Conservation (phyloP, 371 early-diverging fungal genomes). For the Fennellomyces sp. region DNA sequence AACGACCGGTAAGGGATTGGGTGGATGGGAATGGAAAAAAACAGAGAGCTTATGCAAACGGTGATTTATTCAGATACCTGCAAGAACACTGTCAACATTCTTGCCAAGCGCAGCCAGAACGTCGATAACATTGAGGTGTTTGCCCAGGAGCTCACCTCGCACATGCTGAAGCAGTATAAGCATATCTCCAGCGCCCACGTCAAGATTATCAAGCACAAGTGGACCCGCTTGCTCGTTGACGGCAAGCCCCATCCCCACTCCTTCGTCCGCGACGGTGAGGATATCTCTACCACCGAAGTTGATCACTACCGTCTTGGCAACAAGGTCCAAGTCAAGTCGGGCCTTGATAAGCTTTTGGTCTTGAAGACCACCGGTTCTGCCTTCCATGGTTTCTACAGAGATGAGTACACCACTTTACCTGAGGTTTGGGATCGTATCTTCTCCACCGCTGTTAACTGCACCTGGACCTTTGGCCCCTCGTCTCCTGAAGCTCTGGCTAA, state of each 20-base stretch:
- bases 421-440: slow-evolving; percentile 83
- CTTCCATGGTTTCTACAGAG: slow-evolving; percentile 77
- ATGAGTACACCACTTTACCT: slow-evolving; percentile 77
- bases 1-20: slow-evolving; percentile 39
- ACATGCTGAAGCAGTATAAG: slow-evolving; percentile 73
- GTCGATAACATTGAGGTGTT: slow-evolving; percentile 80
- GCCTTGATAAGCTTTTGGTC: slow-evolving; percentile 65
- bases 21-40: neutral
- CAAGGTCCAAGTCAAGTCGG: slow-evolving; percentile 58
- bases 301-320: slow-evolving; percentile 57
- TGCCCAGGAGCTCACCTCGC: slow-evolving; percentile 69
- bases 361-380: slow-evolving; percentile 85
- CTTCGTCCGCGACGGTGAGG: slow-evolving; percentile 80
- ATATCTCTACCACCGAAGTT: slow-evolving; percentile 67
- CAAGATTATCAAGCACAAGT: slow-evolving; percentile 75
- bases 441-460: slow-evolving; percentile 76
- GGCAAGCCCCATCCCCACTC: slow-evolving; percentile 78
- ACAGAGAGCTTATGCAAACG: neutral
- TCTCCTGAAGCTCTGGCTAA: slow-evolving; percentile 36
- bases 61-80: slow-evolving; percentile 56
- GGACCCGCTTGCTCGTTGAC: slow-evolving; percentile 75
- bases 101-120: slow-evolving; percentile 74
- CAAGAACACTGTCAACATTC: slow-evolving; percentile 82
- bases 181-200: slow-evolving; percentile 74
- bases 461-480: slow-evolving; percentile 62